A percentile compares a stretch with the other conserved stretches of the same genome.
Evolutionary conservation across 257 asterid genomes (phyloP).

Genomic region (Petrea volubilis): DNA sequence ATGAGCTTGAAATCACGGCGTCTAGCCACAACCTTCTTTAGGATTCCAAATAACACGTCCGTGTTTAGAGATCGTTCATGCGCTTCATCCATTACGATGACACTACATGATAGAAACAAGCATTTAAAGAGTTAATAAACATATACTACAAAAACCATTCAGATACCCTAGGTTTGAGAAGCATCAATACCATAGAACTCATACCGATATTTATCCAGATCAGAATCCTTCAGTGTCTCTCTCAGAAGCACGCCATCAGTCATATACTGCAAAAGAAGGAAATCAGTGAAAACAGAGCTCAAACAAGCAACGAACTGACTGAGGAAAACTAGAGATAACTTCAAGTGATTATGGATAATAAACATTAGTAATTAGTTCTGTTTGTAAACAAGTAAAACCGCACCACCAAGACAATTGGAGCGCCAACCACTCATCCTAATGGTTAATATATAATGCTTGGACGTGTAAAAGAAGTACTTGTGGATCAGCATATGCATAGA

Average conservation of each 20-base stretch:
- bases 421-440: not conserved
- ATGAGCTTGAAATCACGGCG: conserved; percentile 98
- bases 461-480: not conserved
- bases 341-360: not conserved
- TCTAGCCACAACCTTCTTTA: conserved; percentile 88
- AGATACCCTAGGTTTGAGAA: conserved; percentile 3
- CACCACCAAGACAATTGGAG: not conserved
- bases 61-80: conserved; percentile 91
- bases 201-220: conserved; percentile 91
- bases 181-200: conserved; percentile 14
- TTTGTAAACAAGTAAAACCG: conserved; percentile 1
- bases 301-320: conserved; percentile 9
- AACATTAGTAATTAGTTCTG: conserved; percentile 1
- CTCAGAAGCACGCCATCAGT: conserved; percentile 98
- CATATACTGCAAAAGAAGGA: conserved; percentile 71
- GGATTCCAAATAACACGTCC: conserved; percentile 92
- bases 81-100: conserved; percentile 98
- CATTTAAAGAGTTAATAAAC: not conserved
- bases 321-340: not conserved
- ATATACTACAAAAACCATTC: not conserved
- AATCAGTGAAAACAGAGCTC: not conserved
- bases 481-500: not conserved
- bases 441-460: not conserved
- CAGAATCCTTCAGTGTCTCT: conserved; percentile 93
- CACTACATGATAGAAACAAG: conserved; percentile 42